phyloP scores from a whole-genome alignment of 139 green algal genomes.

The Chlamydomonas urium region DNA sequence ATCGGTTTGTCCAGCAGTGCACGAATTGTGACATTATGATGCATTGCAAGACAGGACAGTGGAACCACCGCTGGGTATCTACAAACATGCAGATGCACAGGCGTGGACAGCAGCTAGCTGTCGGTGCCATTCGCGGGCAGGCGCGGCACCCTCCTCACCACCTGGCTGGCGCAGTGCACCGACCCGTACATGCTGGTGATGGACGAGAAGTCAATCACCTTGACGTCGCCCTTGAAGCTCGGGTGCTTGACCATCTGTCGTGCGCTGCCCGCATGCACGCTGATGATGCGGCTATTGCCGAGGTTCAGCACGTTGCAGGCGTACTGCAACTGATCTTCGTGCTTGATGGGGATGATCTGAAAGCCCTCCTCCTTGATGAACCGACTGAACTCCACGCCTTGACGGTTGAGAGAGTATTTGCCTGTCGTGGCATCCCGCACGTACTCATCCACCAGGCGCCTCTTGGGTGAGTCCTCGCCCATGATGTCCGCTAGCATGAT shows the following conservation, averaged over 20 bases:
- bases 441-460: conserved; percentile 73
- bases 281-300: conserved; percentile 78
- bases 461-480: conserved; percentile 54
- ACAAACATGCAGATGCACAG: not conserved
- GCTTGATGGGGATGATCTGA: conserved; percentile 85
- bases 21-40: too few relatives aligned
- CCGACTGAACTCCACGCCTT: conserved; percentile 71
- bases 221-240: conserved; percentile 67
- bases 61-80: not conserved
- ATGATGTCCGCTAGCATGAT: conserved; percentile 92
- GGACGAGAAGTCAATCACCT: conserved; percentile 78
- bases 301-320: conserved; percentile 73
- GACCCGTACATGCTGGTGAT: conserved; percentile 94
- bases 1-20: too few relatives aligned
- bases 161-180: conserved; percentile 88
- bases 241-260: conserved; percentile 75
- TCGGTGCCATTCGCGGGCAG: too few relatives aligned
- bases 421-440: conserved; percentile 9
- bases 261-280: conserved; percentile 69
- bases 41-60: conserved; percentile 2
- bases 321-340: conserved; percentile 86
- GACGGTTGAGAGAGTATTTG: not conserved
- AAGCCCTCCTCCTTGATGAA: conserved; percentile 81
- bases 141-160: conserved; percentile 29
- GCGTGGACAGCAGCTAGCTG: not conserved